Evolutionary conservation across 352 stramenopile species (phyloP).

Genomic region (Globisporangium solare): DNA sequence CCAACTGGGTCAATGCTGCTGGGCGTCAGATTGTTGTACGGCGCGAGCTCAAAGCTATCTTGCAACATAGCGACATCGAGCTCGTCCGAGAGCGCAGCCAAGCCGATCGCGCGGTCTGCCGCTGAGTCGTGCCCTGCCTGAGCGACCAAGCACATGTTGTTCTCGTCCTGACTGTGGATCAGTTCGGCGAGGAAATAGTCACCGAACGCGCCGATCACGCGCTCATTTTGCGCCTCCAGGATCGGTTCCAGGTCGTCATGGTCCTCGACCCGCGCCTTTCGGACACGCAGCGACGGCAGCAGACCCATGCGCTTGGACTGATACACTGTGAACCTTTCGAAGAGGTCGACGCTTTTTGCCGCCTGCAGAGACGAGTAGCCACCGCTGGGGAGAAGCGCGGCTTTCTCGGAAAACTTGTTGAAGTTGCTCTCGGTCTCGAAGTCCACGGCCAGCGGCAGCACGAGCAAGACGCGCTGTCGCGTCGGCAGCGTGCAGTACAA

Average conservation of each 20-base stretch:
- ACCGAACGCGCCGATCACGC: constrained; percentile 71
- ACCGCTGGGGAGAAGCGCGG: constrained; percentile 13
- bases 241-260: constrained; percentile 79
- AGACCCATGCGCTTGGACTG: constrained; percentile 31
- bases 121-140: constrained; percentile 19
- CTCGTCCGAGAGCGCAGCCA: constrained; percentile 81
- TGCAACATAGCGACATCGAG: constrained; percentile 81
- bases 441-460: constrained; percentile 43
- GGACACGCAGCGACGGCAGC: constrained; percentile 44
- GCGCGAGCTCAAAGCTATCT: constrained; percentile 75
- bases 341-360: constrained; percentile 28
- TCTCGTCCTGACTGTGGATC: constrained; percentile 83
- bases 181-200: constrained; percentile 93
- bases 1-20: constrained; percentile 15
- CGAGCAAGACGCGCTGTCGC: constrained; percentile 36
- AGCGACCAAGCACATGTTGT: constrained; percentile 82
- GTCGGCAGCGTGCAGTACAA: constrained; percentile 41
- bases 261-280: constrained; percentile 71
- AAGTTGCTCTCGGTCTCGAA: constrained; percentile 45
- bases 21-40: constrained; percentile 76
- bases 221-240: constrained; percentile 49
- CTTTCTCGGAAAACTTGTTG: constrained; percentile 52
- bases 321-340: constrained; percentile 47
- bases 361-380: constrained; percentile 16
- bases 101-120: constrained; percentile 50